phyloP scores from a whole-genome alignment of 1,139 yeast genomes.

The Hyphopichia burtonii region DNA sequence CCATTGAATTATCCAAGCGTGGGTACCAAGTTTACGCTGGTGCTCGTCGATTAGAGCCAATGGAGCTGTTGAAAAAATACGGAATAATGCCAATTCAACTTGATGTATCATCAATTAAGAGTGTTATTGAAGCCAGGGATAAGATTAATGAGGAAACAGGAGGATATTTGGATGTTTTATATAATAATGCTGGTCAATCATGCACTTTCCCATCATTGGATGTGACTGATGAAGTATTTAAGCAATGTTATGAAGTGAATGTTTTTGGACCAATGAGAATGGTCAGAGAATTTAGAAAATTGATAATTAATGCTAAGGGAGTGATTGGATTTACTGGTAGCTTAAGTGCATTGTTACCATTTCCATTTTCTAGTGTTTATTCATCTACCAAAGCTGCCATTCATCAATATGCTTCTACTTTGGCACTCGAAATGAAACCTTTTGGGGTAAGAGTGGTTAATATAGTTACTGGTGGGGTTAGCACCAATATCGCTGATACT shows the following conservation, averaged over 20 bases:
- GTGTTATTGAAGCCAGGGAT: slow-evolving; percentile 46
- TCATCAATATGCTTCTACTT: slow-evolving; percentile 62
- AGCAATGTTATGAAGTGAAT: slow-evolving; percentile 63
- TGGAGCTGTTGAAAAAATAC: slow-evolving; percentile 50
- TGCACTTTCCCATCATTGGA: slow-evolving; percentile 74
- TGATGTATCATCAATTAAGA: slow-evolving; percentile 49
- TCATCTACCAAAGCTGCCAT: slow-evolving; percentile 78
- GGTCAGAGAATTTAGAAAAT: slow-evolving; percentile 56
- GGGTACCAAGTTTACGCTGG: slow-evolving; percentile 51
- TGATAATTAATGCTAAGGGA: slow-evolving; percentile 67
- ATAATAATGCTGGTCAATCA: slow-evolving; percentile 62
- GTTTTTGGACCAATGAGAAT: slow-evolving; percentile 67
- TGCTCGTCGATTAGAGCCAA: slow-evolving; percentile 66
- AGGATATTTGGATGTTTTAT: slow-evolving; percentile 55
- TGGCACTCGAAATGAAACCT: slow-evolving; percentile 69
- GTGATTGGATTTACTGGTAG: slow-evolving; percentile 76
- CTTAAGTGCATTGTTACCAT: slow-evolving; percentile 61
- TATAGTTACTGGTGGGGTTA: slow-evolving; percentile 54
- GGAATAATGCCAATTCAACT: slow-evolving; percentile 31
- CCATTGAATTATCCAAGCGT: slow-evolving; percentile 59
- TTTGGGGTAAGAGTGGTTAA: slow-evolving; percentile 73
- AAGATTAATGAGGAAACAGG: slow-evolving; percentile 27
- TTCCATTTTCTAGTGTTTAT: slow-evolving; percentile 71
- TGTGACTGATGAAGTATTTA: slow-evolving; percentile 55
- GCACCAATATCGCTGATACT: slow-evolving; percentile 35